Percentiles rank a stretch among this genome's conserved stretches.
phyloP scores from a whole-genome alignment of 306 rosid genomes.

The Urtica urens region DNA sequence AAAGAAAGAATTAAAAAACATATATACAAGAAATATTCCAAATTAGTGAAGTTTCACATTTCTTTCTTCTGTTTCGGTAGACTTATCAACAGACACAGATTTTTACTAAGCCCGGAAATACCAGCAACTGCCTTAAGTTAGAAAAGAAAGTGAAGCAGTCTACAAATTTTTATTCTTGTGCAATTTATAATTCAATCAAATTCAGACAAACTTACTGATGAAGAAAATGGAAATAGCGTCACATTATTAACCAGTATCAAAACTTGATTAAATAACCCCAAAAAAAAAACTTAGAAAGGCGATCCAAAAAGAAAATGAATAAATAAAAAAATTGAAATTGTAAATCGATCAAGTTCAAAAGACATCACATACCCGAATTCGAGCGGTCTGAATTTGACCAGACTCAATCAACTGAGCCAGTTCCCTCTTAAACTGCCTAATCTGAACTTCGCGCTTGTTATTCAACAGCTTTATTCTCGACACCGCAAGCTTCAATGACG shows the following conservation, averaged over 20 bases:
- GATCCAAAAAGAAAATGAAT: background rate
- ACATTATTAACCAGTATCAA: no score
- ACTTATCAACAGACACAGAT: background rate
- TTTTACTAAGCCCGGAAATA: background rate
- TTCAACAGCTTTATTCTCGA: conserved; percentile 74
- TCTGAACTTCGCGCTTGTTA: conserved; percentile 67
- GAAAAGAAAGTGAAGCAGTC: no score
- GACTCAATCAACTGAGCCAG: conserved; percentile 69
- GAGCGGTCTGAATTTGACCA: conserved; percentile 78
- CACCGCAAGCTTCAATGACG: conserved; percentile 69
- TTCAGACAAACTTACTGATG: no score
- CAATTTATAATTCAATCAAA: no score
- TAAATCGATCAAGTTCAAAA: background rate
- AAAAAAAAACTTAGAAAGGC: background rate
- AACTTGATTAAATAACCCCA: background rate
- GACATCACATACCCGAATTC: conserved; percentile 61
- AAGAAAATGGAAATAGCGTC: no score
- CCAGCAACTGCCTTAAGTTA: no score
- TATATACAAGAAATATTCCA: background rate
- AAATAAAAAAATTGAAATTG: background rate
- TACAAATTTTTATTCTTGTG: no score
- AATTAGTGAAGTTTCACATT: no score
- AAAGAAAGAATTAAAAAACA: background rate
- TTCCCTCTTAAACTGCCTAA: conserved; percentile 63
- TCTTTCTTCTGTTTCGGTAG: no score